A percentile compares a stretch with the other conserved stretches of the same genome.
phyloP scores from a whole-genome alignment of 441 rosid genomes.

The Pelargonium cotyledonis region DNA sequence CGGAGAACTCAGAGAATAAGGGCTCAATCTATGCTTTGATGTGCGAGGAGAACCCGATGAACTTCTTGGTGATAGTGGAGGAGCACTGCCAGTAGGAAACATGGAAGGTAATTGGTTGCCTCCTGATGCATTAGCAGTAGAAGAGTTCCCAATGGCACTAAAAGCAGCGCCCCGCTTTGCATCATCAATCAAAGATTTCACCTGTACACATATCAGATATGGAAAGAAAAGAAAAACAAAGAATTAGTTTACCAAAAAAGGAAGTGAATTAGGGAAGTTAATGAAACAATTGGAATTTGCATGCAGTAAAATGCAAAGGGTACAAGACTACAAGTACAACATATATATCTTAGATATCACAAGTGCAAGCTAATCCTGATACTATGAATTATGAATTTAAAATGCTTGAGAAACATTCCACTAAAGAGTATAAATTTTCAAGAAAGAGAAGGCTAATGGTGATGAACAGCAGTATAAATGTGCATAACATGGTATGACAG shows the following conservation, averaged over 20 bases:
- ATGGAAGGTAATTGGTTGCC: constrained; percentile 69
- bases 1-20: constrained; percentile 76
- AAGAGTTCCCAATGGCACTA: constrained; percentile 50
- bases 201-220: constrained; percentile 31
- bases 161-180: constrained; percentile 66
- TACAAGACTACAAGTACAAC: neutral
- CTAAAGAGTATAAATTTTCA: neutral
- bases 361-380: neutral
- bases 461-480: neutral
- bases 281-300: neutral
- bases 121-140: constrained; percentile 41
- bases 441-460: neutral
- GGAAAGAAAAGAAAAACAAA: constrained; percentile 13
- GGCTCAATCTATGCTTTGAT: constrained; percentile 62
- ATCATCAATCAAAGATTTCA: constrained; percentile 64
- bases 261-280: neutral
- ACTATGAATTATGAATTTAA: neutral
- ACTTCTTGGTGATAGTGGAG: constrained; percentile 96
- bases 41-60: constrained; percentile 81
- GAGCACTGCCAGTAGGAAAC: constrained; percentile 91
- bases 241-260: neutral
- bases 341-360: neutral
- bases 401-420: neutral
- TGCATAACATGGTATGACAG: neutral
- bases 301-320: neutral